Percentiles rank a stretch among this genome's conserved stretches.
These are phyloP conservation scores for Corymbia calophylla DNA, from an alignment of 441 rosid genomes.

Conservation along the genomic window DNA sequence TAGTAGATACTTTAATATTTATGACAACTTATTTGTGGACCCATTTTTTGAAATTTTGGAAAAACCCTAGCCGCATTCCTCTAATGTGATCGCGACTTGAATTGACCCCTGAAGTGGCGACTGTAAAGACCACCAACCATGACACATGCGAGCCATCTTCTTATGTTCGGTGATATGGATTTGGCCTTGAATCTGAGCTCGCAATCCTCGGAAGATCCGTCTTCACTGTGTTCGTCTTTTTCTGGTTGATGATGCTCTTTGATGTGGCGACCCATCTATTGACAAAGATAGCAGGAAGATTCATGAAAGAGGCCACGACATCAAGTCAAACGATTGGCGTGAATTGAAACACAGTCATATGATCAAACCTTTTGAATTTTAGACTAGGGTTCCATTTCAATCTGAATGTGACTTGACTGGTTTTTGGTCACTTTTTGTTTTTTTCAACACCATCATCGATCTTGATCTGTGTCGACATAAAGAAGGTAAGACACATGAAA, in stretches of 20 bases:
- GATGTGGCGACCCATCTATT: not conserved
- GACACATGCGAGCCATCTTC: not conserved
- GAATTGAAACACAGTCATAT: not conserved
- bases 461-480: not conserved
- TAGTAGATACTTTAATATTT: not conserved
- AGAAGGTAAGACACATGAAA: not conserved
- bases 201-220: not conserved
- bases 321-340: not conserved
- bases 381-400: not conserved
- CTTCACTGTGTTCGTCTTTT: not conserved
- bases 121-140: not conserved
- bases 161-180: not conserved
- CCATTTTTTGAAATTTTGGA: not conserved
- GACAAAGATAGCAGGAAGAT: not conserved
- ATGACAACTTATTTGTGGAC: not conserved
- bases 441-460: not conserved
- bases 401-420: not conserved
- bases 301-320: not conserved
- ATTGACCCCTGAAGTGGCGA: not conserved
- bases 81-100: not conserved
- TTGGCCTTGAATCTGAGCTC: not conserved
- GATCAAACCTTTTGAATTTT: not conserved
- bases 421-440: not conserved
- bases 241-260: not conserved
- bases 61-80: not conserved